Evolutionary conservation across 1,284 basidiomycete genomes (phyloP).

Genomic region (Ustilago cynodontis): DNA sequence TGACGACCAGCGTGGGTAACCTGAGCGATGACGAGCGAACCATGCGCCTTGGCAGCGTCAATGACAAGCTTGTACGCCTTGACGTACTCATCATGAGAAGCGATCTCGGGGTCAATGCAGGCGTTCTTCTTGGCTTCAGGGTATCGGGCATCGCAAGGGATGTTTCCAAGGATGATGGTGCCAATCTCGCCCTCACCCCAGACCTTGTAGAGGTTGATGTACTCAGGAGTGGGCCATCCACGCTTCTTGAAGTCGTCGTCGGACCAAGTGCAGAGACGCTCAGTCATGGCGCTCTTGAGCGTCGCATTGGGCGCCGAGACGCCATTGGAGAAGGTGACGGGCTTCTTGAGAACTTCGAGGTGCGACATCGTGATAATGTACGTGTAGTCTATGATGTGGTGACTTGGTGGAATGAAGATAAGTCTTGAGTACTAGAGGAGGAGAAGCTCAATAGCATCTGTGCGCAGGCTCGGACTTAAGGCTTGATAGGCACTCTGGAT

Average conservation of each 20-base stretch:
- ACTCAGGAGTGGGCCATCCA: conserved; percentile 58
- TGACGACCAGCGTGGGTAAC: conserved; percentile 72
- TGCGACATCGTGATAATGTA: conserved; percentile 37
- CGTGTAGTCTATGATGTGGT: background rate
- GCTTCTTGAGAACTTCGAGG: conserved; percentile 49
- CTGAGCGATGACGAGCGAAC: conserved; percentile 71
- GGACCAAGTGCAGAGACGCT: conserved; percentile 62
- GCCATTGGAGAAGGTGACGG: conserved; percentile 48
- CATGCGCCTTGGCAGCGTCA: conserved; percentile 70
- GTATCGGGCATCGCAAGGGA: conserved; percentile 52
- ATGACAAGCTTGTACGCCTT: conserved; percentile 64
- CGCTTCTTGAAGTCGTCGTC: conserved; percentile 59
- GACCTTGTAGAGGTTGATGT: conserved; percentile 62
- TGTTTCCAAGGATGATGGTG: conserved; percentile 62
- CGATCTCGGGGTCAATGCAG: conserved; percentile 57
- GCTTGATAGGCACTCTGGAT: background rate
- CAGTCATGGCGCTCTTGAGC: conserved; percentile 65
- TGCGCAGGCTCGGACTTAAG: conserved; percentile 19
- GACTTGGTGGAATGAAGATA: too few species aligned
- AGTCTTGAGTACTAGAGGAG: background rate
- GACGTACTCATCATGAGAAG: conserved; percentile 49
- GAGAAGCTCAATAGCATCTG: background rate
- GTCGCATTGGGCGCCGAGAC: conserved; percentile 54
- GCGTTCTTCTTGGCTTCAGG: conserved; percentile 56
- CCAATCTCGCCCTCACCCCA: conserved; percentile 64